Percentiles rank a stretch among this genome's conserved stretches.
These are phyloP conservation scores for Cryptococcus sp. DNA, from an alignment of 1,284 basidiomycete genomes.

Conservation along the genomic window DNA sequence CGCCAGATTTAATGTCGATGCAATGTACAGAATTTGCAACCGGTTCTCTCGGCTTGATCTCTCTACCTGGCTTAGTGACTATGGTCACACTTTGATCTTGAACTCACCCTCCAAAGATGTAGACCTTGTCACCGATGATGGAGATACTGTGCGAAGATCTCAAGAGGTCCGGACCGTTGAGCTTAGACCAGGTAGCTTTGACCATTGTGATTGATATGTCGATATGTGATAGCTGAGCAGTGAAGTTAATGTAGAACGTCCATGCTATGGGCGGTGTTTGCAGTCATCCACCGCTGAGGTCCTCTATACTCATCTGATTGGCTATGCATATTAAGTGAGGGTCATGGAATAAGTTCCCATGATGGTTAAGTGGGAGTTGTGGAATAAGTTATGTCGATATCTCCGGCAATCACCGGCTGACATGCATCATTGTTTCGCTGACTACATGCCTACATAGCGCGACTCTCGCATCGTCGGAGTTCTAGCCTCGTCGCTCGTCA, in stretches of 20 bases:
- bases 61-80: constrained; percentile 5
- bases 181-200: constrained; percentile 1
- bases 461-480: neutral
- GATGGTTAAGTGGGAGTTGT: neutral
- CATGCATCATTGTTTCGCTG: too few species aligned
- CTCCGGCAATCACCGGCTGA: neutral
- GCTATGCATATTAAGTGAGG: neutral
- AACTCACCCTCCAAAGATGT: constrained; percentile 26
- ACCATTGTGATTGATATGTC: neutral
- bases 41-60: constrained; percentile 26
- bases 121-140: constrained; percentile 13
- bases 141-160: constrained; percentile 31
- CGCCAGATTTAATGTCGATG: constrained; percentile 18
- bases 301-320: neutral
- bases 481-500: neutral
- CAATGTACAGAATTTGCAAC: constrained; percentile 24
- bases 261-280: too few species aligned
- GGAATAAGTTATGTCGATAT: neutral
- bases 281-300: neutral
- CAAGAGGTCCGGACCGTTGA: constrained; percentile 10
- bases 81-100: neutral
- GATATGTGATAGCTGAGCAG: neutral
- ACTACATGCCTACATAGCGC: too few species aligned
- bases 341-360: neutral
- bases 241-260: too few species aligned